Evolutionary conservation across 345 rosid species (phyloP), one percentile per base, ranked within the genome.

Genomic region (Kernera saxatilis): DNA sequence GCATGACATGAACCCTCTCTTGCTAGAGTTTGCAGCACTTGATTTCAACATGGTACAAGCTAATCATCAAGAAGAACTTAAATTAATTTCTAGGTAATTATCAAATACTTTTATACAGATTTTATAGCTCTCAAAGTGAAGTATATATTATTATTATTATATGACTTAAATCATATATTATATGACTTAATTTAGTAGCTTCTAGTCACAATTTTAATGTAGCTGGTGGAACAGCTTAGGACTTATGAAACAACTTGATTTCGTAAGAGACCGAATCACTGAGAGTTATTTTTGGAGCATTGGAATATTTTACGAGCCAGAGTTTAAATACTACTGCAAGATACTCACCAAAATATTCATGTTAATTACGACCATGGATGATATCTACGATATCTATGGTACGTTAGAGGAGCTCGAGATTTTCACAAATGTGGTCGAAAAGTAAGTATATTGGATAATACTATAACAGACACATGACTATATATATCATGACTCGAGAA

Each of bases 41-140:
- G 86, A 86, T 59, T 84, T 77, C 67, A 82, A 86, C 21, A 46
- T 59, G 12, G 73, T 79, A 4, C 88, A 79, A 69, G 79, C 78
- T 12, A 27, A 43, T 8, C 81, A 84, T 56, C 85, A 77, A 18
- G 65, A 81, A 10, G 88, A 86, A 46, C 58, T 86, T 8, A 77
- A 67, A 46, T n/a, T 73, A 30, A 52, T 44, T 32, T 80, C 84
- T 8, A 67, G 70, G 84, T 73, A 49, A 21, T 3, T 46, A 6
- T 56, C 2, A 29, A 44, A 12, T 29, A 39, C 21, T 58, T 57
- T 13, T 23, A 6, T 35, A 43, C 11, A 33, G 22, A 25, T 57
- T 43, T 19, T 10, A 6, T 55, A 3, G 9, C 15, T 40, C 30
- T 26, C 22, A 7, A 5, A 68, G 29, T 18, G 19, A 41, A 29